These are phyloP conservation scores for Fusarium sp. DNA, from an alignment of 2,329 filamentous ascomycete species.

Conservation along the genomic window DNA sequence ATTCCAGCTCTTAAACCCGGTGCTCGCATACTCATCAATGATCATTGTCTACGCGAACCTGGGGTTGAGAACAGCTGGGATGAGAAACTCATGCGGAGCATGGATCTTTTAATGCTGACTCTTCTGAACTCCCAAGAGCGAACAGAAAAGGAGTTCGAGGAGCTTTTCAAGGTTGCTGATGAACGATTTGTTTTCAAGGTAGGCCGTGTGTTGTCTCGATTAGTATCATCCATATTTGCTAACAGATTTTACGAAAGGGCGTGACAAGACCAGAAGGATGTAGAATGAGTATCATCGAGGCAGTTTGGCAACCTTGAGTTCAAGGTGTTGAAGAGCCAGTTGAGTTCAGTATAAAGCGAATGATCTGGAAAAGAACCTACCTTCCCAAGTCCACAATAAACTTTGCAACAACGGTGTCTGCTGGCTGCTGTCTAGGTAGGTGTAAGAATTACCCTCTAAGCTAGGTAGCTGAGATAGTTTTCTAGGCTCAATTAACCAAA, in stretches of 20 bases:
- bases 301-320: constrained; percentile 56
- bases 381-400: background rate
- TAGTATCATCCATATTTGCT: constrained; percentile 12
- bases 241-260: constrained; percentile 45
- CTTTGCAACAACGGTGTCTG: background rate
- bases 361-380: background rate
- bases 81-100: constrained; percentile 59
- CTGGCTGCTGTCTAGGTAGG: background rate
- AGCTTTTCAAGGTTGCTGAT: constrained; percentile 57
- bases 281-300: constrained; percentile 62
- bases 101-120: constrained; percentile 65
- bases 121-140: constrained; percentile 64
- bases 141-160: constrained; percentile 57
- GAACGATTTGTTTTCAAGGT: constrained; percentile 58
- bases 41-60: constrained; percentile 57
- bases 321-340: background rate
- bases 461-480: background rate
- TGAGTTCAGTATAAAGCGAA: background rate
- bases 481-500: background rate
- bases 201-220: background rate
- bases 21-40: constrained; percentile 59
- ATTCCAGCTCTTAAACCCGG: constrained; percentile 67
- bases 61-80: constrained; percentile 57
- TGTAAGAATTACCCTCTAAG: background rate
- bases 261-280: constrained; percentile 55